Evolutionary conservation across 2,329 filamentous ascomycete species (phyloP), one percentile per base, ranked within the genome.

Genomic region (Rutstroemia sp.): DNA sequence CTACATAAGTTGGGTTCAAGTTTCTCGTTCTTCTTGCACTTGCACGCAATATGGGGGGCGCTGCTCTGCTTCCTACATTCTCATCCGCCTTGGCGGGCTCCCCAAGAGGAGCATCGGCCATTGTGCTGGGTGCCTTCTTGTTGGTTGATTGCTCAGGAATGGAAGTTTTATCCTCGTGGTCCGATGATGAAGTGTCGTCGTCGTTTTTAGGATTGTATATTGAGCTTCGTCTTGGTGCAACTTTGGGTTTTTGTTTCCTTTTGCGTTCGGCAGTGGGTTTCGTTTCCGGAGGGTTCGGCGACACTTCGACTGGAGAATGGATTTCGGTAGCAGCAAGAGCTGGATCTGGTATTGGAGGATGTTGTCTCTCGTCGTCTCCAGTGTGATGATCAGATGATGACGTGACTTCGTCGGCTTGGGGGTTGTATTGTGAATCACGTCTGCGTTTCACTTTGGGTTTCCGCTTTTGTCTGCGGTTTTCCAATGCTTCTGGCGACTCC

Each of bases 1-100:
- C 52, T 3, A 23, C 23, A 23, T 54, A 54, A 9, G 39, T 21
- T 6, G 45, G 52, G 30, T 42, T n/a, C 1, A 6, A 9, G 19
- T 54, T 54, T 21, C 52, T 54, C n/a, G 45, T 54, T 6, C 45
- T 54, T 17, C 52, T 3, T 39, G 16, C 45, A 27, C 36, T 45
- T 25, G 7, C 19, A 21, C 4, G 21, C 17, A 42, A 5, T 8
- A 1, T 14, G 3, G 39, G 6, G 3, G 39, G 6, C 9, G 17
- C 5, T 19, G 25, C 7, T 16, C 17, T 3, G 30, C n/a, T 6
- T 8, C 36, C 23, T 16, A 5, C 2, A 7, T 48, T 4, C 9
- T 27, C 14, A 39, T 39, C 10, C 40, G 30, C 9, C 23, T 23
- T 8, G 16, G 2, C 39, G 9, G 8, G 17, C 39, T 14, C 39